Conservation (phyloP, 495 filamentous ascomycete species). For the Trichoderma parareesei region DNA sequence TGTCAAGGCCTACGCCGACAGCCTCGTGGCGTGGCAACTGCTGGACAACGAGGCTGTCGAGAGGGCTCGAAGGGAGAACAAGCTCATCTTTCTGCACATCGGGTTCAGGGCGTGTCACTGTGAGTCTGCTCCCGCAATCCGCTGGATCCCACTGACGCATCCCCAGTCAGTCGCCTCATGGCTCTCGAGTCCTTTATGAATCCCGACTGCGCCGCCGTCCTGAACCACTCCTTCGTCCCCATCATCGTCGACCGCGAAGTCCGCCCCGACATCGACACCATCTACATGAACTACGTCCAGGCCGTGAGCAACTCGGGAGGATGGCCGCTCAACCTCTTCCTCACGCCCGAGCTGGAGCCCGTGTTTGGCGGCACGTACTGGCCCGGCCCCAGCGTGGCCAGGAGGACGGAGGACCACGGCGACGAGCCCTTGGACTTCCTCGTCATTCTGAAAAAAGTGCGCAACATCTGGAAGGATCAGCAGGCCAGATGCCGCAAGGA, state of each 20-base stretch:
- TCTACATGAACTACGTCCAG: constrained; percentile 98
- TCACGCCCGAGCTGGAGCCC: constrained; percentile 87
- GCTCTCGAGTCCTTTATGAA: constrained; percentile 90
- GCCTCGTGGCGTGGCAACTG: constrained; percentile 88
- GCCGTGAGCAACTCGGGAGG: constrained; percentile 87
- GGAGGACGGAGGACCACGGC: constrained; percentile 19
- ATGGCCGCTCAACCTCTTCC: constrained; percentile 94
- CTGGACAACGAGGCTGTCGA: constrained; percentile 71
- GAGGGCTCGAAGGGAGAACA: constrained; percentile 71
- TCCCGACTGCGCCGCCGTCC: constrained; percentile 63
- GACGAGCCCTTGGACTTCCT: constrained; percentile 63
- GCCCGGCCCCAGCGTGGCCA: constrained; percentile 52
- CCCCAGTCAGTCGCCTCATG: constrained; percentile 81
- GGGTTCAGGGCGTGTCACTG: constrained; percentile 95
- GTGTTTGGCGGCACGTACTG: constrained; percentile 97
- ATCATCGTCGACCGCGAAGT: constrained; percentile 94
- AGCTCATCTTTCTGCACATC: constrained; percentile 87
- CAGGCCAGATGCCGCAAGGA: constrained; percentile 70
- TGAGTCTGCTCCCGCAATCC: constrained; percentile 34
- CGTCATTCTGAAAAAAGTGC: constrained; percentile 73
- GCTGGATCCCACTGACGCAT: constrained; percentile 7
- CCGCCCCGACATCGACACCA: constrained; percentile 87
- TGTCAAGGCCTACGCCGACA: constrained; percentile 72
- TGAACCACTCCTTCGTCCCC: constrained; percentile 85
- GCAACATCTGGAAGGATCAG: constrained; percentile 76